phyloP scores from a whole-genome alignment of 345 rosid genomes.

The Hirschfeldia incana region DNA sequence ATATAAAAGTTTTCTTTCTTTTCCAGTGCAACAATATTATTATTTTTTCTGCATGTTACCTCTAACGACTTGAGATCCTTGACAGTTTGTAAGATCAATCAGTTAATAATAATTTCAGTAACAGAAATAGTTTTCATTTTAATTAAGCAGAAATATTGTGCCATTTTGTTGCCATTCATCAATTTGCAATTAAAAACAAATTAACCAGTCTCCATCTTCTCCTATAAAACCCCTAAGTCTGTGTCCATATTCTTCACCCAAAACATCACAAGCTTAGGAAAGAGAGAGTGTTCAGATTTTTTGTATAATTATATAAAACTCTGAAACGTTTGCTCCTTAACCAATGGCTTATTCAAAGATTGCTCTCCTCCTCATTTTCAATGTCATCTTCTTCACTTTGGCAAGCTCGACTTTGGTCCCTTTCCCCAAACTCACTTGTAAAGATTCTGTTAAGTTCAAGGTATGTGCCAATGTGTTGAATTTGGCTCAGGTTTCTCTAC shows the following conservation, averaged over 20 bases:
- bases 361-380: conserved; percentile 15
- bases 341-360: conserved; percentile 27
- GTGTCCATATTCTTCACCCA: conserved; percentile 15
- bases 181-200: not conserved
- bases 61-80: not conserved
- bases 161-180: too few relatives aligned
- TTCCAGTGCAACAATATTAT: not conserved
- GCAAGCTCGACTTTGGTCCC: conserved; percentile 31
- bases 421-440: conserved; percentile 18
- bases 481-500: conserved; percentile 25
- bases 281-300: not conserved
- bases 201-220: not conserved
- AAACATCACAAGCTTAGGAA: conserved; percentile 14
- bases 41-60: not conserved
- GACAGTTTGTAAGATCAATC: not conserved
- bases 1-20: too few relatives aligned
- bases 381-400: conserved; percentile 26
- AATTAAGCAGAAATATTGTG: too few relatives aligned
- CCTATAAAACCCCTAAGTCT: conserved; percentile 14
- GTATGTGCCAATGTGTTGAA: conserved; percentile 29
- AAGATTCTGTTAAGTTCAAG: conserved; percentile 15
- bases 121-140: too few relatives aligned
- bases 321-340: too few relatives aligned
- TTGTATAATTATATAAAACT: not conserved
- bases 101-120: not conserved